Percentiles rank a stretch among this genome's conserved stretches.
Conservation (phyloP, 345 rosid genomes). For the Aquilaria yunnanensis region DNA sequence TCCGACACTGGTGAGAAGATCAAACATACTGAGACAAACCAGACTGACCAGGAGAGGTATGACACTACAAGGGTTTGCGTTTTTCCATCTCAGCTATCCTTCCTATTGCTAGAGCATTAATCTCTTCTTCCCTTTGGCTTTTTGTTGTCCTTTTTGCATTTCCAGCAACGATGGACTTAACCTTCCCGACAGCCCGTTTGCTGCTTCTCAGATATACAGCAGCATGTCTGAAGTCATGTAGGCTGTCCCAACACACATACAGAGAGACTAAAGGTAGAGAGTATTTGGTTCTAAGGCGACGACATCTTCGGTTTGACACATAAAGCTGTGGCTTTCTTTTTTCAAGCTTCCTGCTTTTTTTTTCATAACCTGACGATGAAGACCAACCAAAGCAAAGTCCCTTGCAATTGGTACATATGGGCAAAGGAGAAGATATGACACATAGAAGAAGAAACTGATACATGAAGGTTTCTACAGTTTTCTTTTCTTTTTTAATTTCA, state of each 20-base stretch:
- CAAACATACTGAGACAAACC: slow-evolving; percentile 20
- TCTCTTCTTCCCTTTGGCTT: neutral
- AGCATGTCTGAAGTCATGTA: slow-evolving; percentile 28
- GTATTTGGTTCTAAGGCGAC: slow-evolving; percentile 14
- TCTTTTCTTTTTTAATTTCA: neutral
- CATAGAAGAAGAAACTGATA: slow-evolving; percentile 17
- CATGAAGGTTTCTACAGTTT: slow-evolving; percentile 24
- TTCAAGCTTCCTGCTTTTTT: neutral
- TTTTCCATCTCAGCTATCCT: neutral
- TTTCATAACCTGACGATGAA: neutral
- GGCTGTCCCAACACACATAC: slow-evolving; percentile 22
- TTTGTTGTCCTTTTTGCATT: neutral
- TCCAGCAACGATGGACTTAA: slow-evolving; percentile 35
- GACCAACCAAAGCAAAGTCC: slow-evolving; percentile 4
- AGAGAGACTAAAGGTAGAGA: slow-evolving; percentile 18
- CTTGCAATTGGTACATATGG: slow-evolving; percentile 22
- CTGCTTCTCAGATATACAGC: slow-evolving; percentile 31
- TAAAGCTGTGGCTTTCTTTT: slow-evolving; percentile 5
- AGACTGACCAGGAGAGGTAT: slow-evolving; percentile 40
- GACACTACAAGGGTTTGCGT: neutral
- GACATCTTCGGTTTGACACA: slow-evolving; percentile 22
- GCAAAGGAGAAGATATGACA: slow-evolving; percentile 16
- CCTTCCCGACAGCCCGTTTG: slow-evolving; percentile 53
- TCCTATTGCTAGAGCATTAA: no score
- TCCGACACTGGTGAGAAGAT: slow-evolving; percentile 18